Evolutionary conservation across 164 flowering plant genomes (phyloP), one percentile per base, ranked within the genome.

Genomic region (Platanus orientalis): DNA sequence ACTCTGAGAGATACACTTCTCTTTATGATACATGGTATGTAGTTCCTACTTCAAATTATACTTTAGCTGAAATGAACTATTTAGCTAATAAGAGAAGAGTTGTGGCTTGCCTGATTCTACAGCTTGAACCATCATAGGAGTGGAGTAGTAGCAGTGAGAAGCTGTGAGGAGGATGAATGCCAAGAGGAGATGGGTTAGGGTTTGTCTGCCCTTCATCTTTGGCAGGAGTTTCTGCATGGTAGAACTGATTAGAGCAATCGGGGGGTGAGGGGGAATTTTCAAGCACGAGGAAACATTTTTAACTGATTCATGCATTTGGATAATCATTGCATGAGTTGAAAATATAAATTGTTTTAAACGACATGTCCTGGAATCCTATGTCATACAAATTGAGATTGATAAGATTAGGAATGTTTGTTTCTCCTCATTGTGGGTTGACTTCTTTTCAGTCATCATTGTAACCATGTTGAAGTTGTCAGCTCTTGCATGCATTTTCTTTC

Each of bases 371-470:
- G 79, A 62, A 81, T 80, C 88, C 81, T 61, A 78, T 78, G 81
- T 63, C 71, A n/a, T 61, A 39, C 36, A 30, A 7, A 34, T 54
- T 36, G 55, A 59, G 21, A 50, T 60, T 62, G 68, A 69, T 67
- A 63, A 68, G 70, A 71, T 68, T 52, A 61, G 69, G 58, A 64
- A 75, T 36, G 55, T 61, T 67, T 28, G 30, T 66, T 61, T 73
- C 58, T 71, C 61, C 57, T 79, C 75, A 82, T 79, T 79, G 56
- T 73, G 69, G 56, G 66, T 79, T 83, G 85, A 81, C 87, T 85
- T 85, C 84, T 78, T 69, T 54, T 1, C 45, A 10, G 71, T 56
- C 44, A 80, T 82, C 67, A 80, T 80, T 75, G 60, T 73, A 21
- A 65, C 67, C 74, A 75, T 74, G 62, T 74, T 82, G 64, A 61